Conservation (phyloP, 768 basidiomycete species). For the Mycena epipterygia region DNA sequence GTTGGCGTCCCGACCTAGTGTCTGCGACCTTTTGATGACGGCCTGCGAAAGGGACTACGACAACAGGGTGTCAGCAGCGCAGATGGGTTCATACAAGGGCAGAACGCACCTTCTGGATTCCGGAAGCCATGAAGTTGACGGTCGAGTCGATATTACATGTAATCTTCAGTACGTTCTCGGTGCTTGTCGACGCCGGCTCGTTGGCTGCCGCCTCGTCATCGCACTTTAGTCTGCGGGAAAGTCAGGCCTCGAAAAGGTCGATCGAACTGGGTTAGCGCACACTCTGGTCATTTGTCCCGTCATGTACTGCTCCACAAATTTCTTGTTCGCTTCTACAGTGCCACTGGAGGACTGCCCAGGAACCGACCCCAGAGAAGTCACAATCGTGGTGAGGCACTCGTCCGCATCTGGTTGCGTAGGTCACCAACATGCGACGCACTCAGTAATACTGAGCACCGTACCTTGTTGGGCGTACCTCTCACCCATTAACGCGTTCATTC, state of each 20-base stretch:
- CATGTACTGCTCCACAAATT: constrained; percentile 86
- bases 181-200: constrained; percentile 73
- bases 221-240: constrained; percentile 72
- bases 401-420: constrained; percentile 76
- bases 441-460: constrained; percentile 19
- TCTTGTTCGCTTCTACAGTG: constrained; percentile 54
- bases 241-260: constrained; percentile 6
- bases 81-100: neutral
- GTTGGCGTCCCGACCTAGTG: constrained; percentile 82
- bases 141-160: constrained; percentile 91
- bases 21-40: constrained; percentile 87
- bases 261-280: constrained; percentile 47
- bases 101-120: constrained; percentile 79
- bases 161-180: constrained; percentile 87
- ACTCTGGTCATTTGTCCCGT: constrained; percentile 83
- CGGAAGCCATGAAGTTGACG: constrained; percentile 91
- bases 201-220: constrained; percentile 78
- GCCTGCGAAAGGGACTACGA: constrained; percentile 86
- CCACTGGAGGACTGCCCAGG: constrained; percentile 54
- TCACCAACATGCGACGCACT: constrained; percentile 30
- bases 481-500: constrained; percentile 47
- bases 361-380: constrained; percentile 80
- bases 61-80: neutral
- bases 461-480: constrained; percentile 86
- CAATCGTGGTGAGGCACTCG: constrained; percentile 87